Evolutionary conservation across 192 early-diverging fungal genomes (phyloP).

Genomic region (Helicostylum pulchrum): DNA sequence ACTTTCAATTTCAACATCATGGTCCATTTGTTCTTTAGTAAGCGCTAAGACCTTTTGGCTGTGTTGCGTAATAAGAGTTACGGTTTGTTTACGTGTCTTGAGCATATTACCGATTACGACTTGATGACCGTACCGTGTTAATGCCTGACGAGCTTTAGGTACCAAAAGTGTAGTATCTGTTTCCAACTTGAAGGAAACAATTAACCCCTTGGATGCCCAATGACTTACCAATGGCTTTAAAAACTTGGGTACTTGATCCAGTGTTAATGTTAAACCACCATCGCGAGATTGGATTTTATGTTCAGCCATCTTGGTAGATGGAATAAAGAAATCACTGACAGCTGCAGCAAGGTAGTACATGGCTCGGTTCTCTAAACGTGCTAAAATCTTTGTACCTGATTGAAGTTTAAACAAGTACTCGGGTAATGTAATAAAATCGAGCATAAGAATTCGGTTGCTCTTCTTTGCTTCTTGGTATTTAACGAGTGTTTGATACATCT

Average conservation of each 20-base stretch:
- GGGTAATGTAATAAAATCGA: slow-evolving; percentile 85
- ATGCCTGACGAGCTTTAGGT: slow-evolving; percentile 72
- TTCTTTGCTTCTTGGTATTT: slow-evolving; percentile 51
- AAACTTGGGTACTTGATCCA: slow-evolving; percentile 98
- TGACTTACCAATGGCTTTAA: slow-evolving; percentile 88
- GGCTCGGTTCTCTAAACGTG: slow-evolving; percentile 58
- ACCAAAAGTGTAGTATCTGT: slow-evolving; percentile 83
- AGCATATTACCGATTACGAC: slow-evolving; percentile 96
- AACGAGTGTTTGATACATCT: slow-evolving; percentile 61
- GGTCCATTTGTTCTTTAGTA: slow-evolving; percentile 47
- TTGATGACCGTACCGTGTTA: slow-evolving; percentile 92
- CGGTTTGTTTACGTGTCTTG: slow-evolving; percentile 79
- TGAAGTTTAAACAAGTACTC: slow-evolving; percentile 93
- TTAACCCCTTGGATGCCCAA: slow-evolving; percentile 86
- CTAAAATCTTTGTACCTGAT: slow-evolving; percentile 65
- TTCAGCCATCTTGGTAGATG: slow-evolving; percentile 83
- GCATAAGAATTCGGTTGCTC: slow-evolving; percentile 64
- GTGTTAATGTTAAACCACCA: slow-evolving; percentile 78
- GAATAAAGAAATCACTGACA: slow-evolving; percentile 98
- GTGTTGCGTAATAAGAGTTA: slow-evolving; percentile 60
- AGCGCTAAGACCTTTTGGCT: slow-evolving; percentile 49
- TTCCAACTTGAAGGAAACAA: slow-evolving; percentile 96
- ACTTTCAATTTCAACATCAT: slow-evolving; percentile 66
- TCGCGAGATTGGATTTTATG: slow-evolving; percentile 97
- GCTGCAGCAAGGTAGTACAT: slow-evolving; percentile 98